These are phyloP conservation scores for Hypoxylon intermedium DNA, from an alignment of 495 filamentous ascomycete genomes.

Conservation along the genomic window DNA sequence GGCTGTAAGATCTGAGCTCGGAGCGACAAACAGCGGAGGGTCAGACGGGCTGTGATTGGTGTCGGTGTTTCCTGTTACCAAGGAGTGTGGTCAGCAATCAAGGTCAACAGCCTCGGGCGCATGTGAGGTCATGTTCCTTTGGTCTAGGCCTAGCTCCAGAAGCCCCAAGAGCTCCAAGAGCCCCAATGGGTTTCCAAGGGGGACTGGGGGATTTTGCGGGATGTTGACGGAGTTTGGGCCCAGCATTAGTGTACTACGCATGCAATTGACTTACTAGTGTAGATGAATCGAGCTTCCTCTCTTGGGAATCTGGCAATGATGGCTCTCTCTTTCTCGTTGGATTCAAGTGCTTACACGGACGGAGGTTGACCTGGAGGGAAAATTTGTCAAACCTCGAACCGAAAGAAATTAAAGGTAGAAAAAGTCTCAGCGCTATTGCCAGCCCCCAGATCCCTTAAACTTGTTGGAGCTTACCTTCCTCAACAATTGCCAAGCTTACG, in stretches of 20 bases:
- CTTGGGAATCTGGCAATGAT: not conserved
- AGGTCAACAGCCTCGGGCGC: constrained; percentile 27
- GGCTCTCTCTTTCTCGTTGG: too few species aligned
- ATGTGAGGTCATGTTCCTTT: constrained; percentile 26
- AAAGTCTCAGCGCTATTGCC: not conserved
- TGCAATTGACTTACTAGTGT: not conserved
- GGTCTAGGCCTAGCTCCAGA: constrained; percentile 10
- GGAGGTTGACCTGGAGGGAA: constrained; percentile 2
- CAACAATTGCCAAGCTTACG: constrained; percentile 41
- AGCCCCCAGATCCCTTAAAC: constrained; percentile 31
- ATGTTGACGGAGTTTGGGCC: constrained; percentile 8
- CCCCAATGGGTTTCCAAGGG: too few species aligned
- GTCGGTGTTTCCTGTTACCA: constrained; percentile 29
- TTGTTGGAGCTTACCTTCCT: constrained; percentile 36
- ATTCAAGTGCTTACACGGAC: not conserved
- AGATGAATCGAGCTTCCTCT: not conserved
- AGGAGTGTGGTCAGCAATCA: constrained; percentile 20
- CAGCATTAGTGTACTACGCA: not conserved
- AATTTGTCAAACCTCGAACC: constrained; percentile 4
- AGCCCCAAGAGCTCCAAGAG: too few species aligned
- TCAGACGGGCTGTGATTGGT: constrained; percentile 29
- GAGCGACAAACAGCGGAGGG: constrained; percentile 9
- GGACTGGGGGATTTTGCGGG: not conserved
- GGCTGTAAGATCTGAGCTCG: constrained; percentile 18
- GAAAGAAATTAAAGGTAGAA: not conserved